Evolutionary conservation across 106 monocot species (phyloP), one percentile per base, ranked within the genome.

Genomic region (Iris macrosiphon): DNA sequence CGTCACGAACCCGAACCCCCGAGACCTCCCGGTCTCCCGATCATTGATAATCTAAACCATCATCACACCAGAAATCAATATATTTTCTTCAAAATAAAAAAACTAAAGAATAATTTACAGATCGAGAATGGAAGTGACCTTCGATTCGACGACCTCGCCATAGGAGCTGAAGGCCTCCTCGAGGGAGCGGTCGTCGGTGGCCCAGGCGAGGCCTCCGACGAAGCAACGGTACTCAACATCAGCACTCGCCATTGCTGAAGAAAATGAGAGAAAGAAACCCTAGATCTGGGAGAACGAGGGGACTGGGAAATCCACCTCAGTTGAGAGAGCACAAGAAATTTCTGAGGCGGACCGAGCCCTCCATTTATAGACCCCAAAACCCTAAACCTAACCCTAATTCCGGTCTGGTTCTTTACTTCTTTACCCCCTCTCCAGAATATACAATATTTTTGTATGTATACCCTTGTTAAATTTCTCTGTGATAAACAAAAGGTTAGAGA

Each of bases 121-220:
- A 21, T 8, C 0, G 2, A 7, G 12, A 32, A 24, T 4, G 2
- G 35, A 18, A 32, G 27, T 4, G 9, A 79, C 79, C 79, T 84
- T 79, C 13, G 84, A 84, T 3, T 79, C 84, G 43, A 79, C 2
- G 59, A 84, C 49, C 27, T 84, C 75, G 30, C 84, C 84, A 69
- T 31, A 85, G 33, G 53, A 9, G 60, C 65, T 55, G 79, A 85
- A 85, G 38, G 84, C 84, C 7, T 49, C 25, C 60, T 68, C 64
- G 39, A 85, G 84, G 40, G 75, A 59, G 14, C 39, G 39, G 55
- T 72, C 65, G 45, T 85, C 85, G 20, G 85, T 85, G 41, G 72
- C 72, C 85, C 85, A 85, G 27, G 85, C 79, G 12, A 85, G 85
- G 25, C 85, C 85, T 13, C 85, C 85, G 35, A 85, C 76, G 62